Evolutionary conservation across 306 rosid species (phyloP), one percentile per base, ranked within the genome.

Genomic region (Begonia loranthoides): DNA sequence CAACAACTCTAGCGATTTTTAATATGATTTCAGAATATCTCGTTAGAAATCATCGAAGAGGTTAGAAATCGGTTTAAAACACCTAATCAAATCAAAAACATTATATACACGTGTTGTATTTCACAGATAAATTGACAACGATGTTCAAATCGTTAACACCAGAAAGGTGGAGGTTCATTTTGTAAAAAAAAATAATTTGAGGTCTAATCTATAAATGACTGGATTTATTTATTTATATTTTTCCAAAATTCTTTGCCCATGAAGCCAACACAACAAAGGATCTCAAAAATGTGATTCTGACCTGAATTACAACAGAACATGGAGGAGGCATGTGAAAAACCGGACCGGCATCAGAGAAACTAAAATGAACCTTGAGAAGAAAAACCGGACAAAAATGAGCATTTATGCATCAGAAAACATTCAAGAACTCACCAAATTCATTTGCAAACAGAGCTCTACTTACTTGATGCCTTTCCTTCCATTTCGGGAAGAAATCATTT

Each of bases 391-490:
- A 50, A 34, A 45, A 3, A 43, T 43, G 13, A 43, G 15, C 3
- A 43, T 43, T n/a, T 10, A 43, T 10, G 15, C 47, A 43, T 12
- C 15, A 43, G 47, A 43, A 6, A 10, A n/a, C 47, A 7, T 28
- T 28, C 36, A 28, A 28, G 36, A 28, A 5, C 36, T 28, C 0
- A 28, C 36, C 36, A 28, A 7, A 28, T 28, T 28, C 6, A 28
- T 28, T 1, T 43, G 6, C 47, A 10, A 43, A 10, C 50, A 64
- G 62, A 59, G 59, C 34, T 21, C 50, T 50, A 66, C 83, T 76
- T 73, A 84, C 96, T 79, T 84, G 96, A 73, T 88, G 96, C 70
- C 96, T 88, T 66, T 88, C 96, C 75, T 88, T 88, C 96, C 96
- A 88, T 79, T 74, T 79, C 65, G 95, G 95, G 57, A 88, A 88